A percentile compares a stretch with the other conserved stretches of the same genome.
Evolutionary conservation across 1,139 yeast genomes (phyloP).

Genomic region (Tardiomyces digboiensis): DNA sequence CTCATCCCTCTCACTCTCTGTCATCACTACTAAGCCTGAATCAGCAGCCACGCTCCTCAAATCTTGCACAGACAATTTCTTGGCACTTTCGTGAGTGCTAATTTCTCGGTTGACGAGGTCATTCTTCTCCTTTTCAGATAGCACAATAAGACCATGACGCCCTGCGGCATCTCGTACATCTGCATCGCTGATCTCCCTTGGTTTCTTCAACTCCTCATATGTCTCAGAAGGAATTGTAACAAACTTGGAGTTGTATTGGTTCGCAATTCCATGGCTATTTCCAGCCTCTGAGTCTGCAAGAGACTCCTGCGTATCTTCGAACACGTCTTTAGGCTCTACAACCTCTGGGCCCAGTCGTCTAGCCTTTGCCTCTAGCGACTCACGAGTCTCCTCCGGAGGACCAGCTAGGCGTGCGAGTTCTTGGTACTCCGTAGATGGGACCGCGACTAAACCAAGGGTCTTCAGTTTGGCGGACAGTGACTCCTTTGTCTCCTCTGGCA

Average conservation of each 20-base stretch:
- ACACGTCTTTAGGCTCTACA: constrained; percentile 17
- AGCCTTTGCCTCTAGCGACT: not conserved
- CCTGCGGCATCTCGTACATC: not conserved
- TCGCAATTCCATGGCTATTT: constrained; percentile 3
- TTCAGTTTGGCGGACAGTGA: constrained; percentile 4
- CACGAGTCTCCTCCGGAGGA: not conserved
- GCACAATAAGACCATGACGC: not conserved
- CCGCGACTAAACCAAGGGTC: constrained; percentile 11
- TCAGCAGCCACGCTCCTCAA: not conserved
- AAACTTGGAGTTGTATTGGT: constrained; percentile 12
- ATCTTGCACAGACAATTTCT: not conserved
- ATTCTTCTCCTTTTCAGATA: not conserved
- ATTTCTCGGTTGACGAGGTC: not conserved
- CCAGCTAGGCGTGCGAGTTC: constrained; percentile 8
- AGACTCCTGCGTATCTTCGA: constrained; percentile 4
- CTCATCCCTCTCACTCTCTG: not conserved
- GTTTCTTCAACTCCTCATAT: constrained; percentile 8
- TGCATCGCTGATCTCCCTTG: constrained; percentile 4
- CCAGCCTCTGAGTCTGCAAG: not conserved
- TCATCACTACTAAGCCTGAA: not conserved
- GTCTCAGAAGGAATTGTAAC: constrained; percentile 20
- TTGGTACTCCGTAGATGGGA: constrained; percentile 17
- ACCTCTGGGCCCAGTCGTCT: constrained; percentile 9
- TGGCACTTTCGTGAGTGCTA: not conserved
- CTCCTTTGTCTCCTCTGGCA: not conserved